These are phyloP conservation scores for Beauveria asiatica DNA, from an alignment of 2,329 filamentous ascomycete species.

Conservation along the genomic window DNA sequence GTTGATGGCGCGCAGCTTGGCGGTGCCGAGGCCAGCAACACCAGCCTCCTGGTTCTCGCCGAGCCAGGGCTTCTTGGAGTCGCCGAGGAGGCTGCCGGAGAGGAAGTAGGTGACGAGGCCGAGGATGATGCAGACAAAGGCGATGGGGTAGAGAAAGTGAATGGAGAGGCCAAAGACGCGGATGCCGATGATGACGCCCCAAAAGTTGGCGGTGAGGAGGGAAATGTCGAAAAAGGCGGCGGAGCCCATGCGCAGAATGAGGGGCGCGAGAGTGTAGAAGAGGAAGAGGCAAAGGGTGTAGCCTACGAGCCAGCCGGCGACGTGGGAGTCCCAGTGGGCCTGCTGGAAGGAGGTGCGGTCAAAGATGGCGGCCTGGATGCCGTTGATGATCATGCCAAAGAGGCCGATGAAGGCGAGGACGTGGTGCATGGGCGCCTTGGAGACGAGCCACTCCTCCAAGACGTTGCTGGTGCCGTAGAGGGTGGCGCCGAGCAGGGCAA, in stretches of 20 bases:
- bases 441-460: constrained; percentile 90
- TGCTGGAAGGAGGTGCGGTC: constrained; percentile 64
- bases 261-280: constrained; percentile 82
- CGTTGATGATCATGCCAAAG: constrained; percentile 86
- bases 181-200: constrained; percentile 89
- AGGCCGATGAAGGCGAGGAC: constrained; percentile 86
- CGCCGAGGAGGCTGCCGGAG: constrained; percentile 71
- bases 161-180: constrained; percentile 72
- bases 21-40: constrained; percentile 73
- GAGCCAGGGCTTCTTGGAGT: constrained; percentile 91
- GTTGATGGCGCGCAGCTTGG: constrained; percentile 65
- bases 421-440: constrained; percentile 79
- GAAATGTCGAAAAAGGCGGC: constrained; percentile 97
- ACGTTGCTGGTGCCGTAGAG: constrained; percentile 89
- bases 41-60: constrained; percentile 78
- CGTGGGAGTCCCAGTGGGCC: constrained; percentile 55
- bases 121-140: constrained; percentile 84
- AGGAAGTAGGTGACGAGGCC: constrained; percentile 85
- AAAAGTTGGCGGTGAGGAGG: constrained; percentile 89
- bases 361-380: constrained; percentile 83
- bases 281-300: constrained; percentile 76
- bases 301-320: constrained; percentile 78
- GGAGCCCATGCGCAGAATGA: constrained; percentile 80
- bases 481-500: constrained; percentile 79
- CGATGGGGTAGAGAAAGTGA: constrained; percentile 90